A percentile compares a stretch with the other conserved stretches of the same genome.
phyloP scores from a whole-genome alignment of 1,284 basidiomycete species.

The Marasmius oreades region DNA sequence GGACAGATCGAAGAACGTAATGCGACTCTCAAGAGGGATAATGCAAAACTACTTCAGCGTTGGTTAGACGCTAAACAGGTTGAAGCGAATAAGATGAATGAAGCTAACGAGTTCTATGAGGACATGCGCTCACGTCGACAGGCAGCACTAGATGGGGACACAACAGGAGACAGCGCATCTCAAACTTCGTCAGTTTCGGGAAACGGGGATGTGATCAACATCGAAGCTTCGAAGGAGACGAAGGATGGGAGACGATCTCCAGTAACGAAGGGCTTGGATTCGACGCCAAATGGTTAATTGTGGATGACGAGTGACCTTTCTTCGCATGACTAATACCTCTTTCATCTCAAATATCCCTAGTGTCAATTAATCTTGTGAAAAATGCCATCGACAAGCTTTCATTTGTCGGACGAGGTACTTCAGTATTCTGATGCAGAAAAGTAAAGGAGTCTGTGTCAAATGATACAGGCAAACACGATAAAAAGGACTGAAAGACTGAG shows the following conservation, averaged over 20 bases:
- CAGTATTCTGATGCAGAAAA: too few relatives aligned
- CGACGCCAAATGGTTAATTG: conserved; percentile 85
- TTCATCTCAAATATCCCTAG: neutral
- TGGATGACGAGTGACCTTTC: conserved; percentile 40
- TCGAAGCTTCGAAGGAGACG: conserved; percentile 45
- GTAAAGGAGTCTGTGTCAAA: neutral
- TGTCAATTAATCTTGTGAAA: neutral
- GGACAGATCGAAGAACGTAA: conserved; percentile 88
- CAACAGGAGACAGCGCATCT: conserved; percentile 23
- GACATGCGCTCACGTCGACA: conserved; percentile 71
- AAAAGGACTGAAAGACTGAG: conserved; percentile 14
- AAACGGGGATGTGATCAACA: conserved; percentile 63
- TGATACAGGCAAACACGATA: conserved; percentile 15
- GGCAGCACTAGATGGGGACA: conserved; percentile 40
- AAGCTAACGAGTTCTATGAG: conserved; percentile 81
- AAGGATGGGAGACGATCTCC: conserved; percentile 74
- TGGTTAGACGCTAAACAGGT: conserved; percentile 95
- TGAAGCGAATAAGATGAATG: conserved; percentile 95
- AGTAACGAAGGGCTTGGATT: conserved; percentile 61
- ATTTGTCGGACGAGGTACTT: too few relatives aligned
- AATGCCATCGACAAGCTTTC: neutral
- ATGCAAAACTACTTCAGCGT: conserved; percentile 89
- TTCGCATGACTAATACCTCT: neutral
- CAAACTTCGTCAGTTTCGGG: conserved; percentile 48
- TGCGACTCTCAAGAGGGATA: conserved; percentile 83